Conservation (phyloP, 805 yeast species). For the Saturnispora gosingensis region DNA sequence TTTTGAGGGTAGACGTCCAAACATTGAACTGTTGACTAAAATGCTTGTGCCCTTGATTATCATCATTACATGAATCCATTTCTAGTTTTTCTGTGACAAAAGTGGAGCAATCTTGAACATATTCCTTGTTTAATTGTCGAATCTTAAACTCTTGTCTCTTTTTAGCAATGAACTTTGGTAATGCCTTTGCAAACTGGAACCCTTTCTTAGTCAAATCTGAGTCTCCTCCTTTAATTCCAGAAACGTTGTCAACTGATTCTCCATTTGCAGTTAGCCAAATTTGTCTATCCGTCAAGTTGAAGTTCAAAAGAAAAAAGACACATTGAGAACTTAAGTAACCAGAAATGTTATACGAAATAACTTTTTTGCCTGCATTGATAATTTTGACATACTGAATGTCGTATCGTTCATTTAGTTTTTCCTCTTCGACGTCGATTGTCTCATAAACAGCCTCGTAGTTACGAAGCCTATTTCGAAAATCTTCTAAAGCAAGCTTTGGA, state of each 20-base stretch:
- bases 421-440: conserved; percentile 61
- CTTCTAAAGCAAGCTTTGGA: conserved; percentile 65
- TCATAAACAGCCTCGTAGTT: conserved; percentile 89
- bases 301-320: conserved; percentile 41
- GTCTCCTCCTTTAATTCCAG: conserved; percentile 28
- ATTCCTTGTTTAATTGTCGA: conserved; percentile 26
- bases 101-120: conserved; percentile 22
- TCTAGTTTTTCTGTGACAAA: conserved; percentile 12
- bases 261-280: conserved; percentile 31
- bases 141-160: conserved; percentile 29
- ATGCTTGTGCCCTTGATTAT: background rate
- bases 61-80: background rate
- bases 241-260: conserved; percentile 23
- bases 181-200: conserved; percentile 26
- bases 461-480: conserved; percentile 68
- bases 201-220: conserved; percentile 24
- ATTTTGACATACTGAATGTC: conserved; percentile 53
- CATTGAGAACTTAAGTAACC: conserved; percentile 52
- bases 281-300: conserved; percentile 29
- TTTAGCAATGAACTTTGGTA: conserved; percentile 27
- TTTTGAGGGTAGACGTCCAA: conserved; percentile 28
- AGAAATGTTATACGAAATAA: conserved; percentile 46
- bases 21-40: conserved; percentile 25
- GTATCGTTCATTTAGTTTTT: conserved; percentile 34
- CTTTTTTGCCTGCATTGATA: conserved; percentile 52